Conservation (phyloP, 83 land plant genomes). For the Picea abies region DNA sequence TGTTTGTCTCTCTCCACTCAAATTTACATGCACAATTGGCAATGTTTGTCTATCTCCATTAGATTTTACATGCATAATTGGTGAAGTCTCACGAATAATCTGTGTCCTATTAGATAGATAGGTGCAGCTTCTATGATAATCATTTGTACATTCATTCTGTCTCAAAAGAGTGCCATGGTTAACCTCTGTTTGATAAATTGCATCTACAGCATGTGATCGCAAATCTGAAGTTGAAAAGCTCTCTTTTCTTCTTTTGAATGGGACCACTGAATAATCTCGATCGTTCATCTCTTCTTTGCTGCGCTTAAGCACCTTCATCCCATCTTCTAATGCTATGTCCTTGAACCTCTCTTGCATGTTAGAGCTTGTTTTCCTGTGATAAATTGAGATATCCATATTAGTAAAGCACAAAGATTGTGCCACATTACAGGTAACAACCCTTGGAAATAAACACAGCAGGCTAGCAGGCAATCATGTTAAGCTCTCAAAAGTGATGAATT, state of each 20-base stretch:
- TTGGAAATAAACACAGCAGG: neutral
- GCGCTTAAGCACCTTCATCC: neutral
- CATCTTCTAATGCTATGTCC: neutral
- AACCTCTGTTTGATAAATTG: neutral
- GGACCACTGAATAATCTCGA: neutral
- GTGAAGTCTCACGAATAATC: neutral
- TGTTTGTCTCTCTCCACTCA: slow-evolving; percentile 13
- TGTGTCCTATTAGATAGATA: neutral
- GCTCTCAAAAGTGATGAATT: slow-evolving; percentile 6
- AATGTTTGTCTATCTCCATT: slow-evolving; percentile 10
- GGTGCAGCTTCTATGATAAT: neutral
- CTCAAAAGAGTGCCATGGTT: neutral
- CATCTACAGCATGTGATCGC: neutral
- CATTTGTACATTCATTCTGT: slow-evolving; percentile 8
- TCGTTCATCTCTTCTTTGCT: neutral
- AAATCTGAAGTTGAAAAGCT: neutral
- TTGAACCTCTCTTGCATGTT: slow-evolving; percentile 10
- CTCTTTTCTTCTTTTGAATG: slow-evolving; percentile 8
- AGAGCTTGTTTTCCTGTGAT: slow-evolving; percentile 9
- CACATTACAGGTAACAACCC: neutral
- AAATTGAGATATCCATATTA: neutral
- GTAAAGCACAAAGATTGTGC: neutral
- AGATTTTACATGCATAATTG: neutral
- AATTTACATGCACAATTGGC: neutral
- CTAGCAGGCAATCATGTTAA: neutral